A percentile compares a stretch with the other conserved stretches of the same genome.
These are phyloP conservation scores for Ophiostoma ulmi DNA, from an alignment of 2,329 filamentous ascomycete species.

Conservation along the genomic window DNA sequence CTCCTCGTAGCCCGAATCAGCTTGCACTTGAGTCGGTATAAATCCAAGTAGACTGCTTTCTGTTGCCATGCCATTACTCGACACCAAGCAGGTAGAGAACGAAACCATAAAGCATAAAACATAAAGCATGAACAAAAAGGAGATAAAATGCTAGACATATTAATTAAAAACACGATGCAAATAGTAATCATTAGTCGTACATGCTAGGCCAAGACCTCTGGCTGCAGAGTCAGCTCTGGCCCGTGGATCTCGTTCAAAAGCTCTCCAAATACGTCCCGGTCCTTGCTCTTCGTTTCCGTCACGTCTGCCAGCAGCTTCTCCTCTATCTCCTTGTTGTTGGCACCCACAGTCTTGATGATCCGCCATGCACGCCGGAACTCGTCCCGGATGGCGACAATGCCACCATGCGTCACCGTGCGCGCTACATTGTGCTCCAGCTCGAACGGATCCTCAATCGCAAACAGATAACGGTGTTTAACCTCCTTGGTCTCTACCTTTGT, in stretches of 20 bases:
- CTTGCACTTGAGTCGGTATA: not conserved
- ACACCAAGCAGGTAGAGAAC: not conserved
- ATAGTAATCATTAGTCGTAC: not conserved
- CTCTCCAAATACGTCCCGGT: conserved; percentile 36
- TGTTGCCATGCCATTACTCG: not conserved
- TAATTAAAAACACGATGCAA: not conserved
- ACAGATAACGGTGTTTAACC: conserved; percentile 72
- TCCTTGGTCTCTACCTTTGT: conserved; percentile 51
- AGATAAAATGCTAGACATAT: not conserved
- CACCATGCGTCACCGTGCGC: conserved; percentile 75
- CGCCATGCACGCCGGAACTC: conserved; percentile 78
- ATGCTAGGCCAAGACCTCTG: not conserved
- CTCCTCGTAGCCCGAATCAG: not conserved
- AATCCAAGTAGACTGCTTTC: not conserved
- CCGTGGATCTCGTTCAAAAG: conserved; percentile 42
- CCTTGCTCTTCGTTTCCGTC: conserved; percentile 33
- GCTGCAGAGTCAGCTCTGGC: conserved; percentile 18
- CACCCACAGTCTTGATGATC: conserved; percentile 56
- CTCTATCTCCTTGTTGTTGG: conserved; percentile 27
- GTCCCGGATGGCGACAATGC: conserved; percentile 74
- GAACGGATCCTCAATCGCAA: conserved; percentile 90
- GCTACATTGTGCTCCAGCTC: conserved; percentile 85
- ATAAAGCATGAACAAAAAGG: not conserved
- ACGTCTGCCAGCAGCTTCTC: conserved; percentile 54
- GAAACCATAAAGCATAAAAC: too few species aligned